These are phyloP conservation scores for Ceratobasidium sp. DNA, from an alignment of 1,284 basidiomycete species.

Conservation along the genomic window DNA sequence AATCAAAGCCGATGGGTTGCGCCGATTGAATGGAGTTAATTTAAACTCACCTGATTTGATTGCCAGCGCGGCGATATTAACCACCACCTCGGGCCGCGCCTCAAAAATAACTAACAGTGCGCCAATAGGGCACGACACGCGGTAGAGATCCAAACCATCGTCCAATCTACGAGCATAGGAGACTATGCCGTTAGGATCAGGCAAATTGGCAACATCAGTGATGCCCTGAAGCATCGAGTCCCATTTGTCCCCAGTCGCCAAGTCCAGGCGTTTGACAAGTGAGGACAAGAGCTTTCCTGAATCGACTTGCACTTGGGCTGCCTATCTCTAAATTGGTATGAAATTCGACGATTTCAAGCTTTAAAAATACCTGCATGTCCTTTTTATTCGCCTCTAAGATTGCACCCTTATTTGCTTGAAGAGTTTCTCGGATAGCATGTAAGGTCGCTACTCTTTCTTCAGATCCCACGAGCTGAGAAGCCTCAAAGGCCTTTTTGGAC, in stretches of 20 bases:
- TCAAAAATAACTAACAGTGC: constrained; percentile 98
- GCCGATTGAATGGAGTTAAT: constrained; percentile 23
- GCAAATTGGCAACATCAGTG: constrained; percentile 84
- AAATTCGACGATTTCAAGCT: constrained; percentile 4
- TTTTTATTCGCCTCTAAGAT: constrained; percentile 84
- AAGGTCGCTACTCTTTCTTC: constrained; percentile 79
- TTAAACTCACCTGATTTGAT: constrained; percentile 88
- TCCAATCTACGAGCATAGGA: constrained; percentile 91
- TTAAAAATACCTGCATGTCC: constrained; percentile 76
- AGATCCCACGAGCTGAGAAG: constrained; percentile 81
- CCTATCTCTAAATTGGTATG: constrained; percentile 60
- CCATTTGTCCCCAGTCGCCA: constrained; percentile 91
- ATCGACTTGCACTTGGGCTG: constrained; percentile 81
- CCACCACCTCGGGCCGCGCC: constrained; percentile 96
- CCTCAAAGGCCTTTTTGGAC: constrained; percentile 86
- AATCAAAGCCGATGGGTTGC: constrained; percentile 39
- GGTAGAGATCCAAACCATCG: constrained; percentile 88
- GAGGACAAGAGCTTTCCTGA: constrained; percentile 86
- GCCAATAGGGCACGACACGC: constrained; percentile 96
- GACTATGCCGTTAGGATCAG: constrained; percentile 88
- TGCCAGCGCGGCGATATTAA: constrained; percentile 96
- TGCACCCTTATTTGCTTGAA: constrained; percentile 72
- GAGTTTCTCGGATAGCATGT: constrained; percentile 73
- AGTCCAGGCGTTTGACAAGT: constrained; percentile 87
- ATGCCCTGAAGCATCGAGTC: constrained; percentile 93